Conservation (phyloP, 768 basidiomycete species). For the Gyrodon lividus region DNA sequence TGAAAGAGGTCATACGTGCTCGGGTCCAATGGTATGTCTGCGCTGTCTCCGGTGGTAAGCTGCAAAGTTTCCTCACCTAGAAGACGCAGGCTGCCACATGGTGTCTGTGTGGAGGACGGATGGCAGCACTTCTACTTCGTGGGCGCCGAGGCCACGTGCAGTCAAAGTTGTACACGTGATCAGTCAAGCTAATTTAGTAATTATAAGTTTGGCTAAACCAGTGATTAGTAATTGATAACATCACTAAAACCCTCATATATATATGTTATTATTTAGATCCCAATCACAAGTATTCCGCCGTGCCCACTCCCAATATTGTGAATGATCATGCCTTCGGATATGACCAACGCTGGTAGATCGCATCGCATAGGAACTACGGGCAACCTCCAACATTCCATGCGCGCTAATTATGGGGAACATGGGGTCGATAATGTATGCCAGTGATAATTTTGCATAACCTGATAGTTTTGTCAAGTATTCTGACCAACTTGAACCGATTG, state of each 20-base stretch:
- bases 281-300: too few relatives aligned
- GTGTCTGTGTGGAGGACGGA: background rate
- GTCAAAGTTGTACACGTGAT: too few relatives aligned
- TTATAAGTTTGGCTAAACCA: too few relatives aligned
- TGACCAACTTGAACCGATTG: constrained; percentile 1
- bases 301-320: too few relatives aligned
- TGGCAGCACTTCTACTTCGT: background rate
- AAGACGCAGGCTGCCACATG: background rate
- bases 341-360: constrained; percentile 16
- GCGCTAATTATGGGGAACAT: constrained; percentile 48
- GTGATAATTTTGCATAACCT: background rate
- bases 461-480: background rate
- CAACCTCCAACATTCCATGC: constrained; percentile 42
- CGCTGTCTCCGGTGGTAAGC: background rate
- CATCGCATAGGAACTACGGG: constrained; percentile 24
- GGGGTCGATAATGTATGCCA: constrained; percentile 58
- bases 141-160: background rate
- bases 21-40: background rate
- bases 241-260: too few relatives aligned
- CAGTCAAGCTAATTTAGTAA: too few relatives aligned
- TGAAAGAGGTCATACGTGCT: constrained; percentile 66
- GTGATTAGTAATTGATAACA: too few relatives aligned
- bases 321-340: constrained; percentile 10
- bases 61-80: background rate
- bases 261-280: too few relatives aligned